Base-by-base conservation (phyloP, 1,284 basidiomycete genomes). In the Moesziomyces sp. region DNA sequence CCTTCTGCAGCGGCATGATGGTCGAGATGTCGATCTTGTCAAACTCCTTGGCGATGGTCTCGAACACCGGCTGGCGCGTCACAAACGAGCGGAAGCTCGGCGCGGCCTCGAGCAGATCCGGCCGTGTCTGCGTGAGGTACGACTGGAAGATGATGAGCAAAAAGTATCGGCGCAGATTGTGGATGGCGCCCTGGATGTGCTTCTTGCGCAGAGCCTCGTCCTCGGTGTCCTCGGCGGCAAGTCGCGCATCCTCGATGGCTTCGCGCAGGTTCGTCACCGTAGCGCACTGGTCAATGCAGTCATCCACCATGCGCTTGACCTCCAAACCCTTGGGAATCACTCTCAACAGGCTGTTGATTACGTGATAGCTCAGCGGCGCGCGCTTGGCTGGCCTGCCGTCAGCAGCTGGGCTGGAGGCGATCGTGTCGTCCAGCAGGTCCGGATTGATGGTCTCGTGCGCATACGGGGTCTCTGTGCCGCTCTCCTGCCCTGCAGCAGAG, bases 31-130 rank as follows among this genome's bases (percentile, higher is more conserved):
- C 91, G 40, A 93, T 91, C n/a, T 88, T 88, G 44, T 90, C 86
- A 46, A 99, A 88, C 76, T 99, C 97, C 71, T 93, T 93, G 85
- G 96, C 90, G 67, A 99, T 95, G 0, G 97, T 99, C 81, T 92
- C 92, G 85, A 99, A 94, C 16, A 99, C 97, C 89, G 83, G 65
- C 21, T 78, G 83, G 16, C 76, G 70, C 3, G 57, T 64, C 33
- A 84, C 78, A 43, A 81, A 84, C 3, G 70, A 64, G 45, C 81
- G 75, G 62, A 81, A 84, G 46, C 76, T 76, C 18, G 79, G 70
- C 40, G 79, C 60, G 0, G 65, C 59, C 13, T 78, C 61, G 42
- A 70, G 58, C 51, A 55, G 42, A 43, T 94, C 93, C 0, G 93
- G 92, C 69, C 90, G 88, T 0, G 89, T 92, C 18, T 93, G 93